Base-by-base conservation (phyloP, 2,329 filamentous ascomycete species). In the Alternaria alternata region DNA sequence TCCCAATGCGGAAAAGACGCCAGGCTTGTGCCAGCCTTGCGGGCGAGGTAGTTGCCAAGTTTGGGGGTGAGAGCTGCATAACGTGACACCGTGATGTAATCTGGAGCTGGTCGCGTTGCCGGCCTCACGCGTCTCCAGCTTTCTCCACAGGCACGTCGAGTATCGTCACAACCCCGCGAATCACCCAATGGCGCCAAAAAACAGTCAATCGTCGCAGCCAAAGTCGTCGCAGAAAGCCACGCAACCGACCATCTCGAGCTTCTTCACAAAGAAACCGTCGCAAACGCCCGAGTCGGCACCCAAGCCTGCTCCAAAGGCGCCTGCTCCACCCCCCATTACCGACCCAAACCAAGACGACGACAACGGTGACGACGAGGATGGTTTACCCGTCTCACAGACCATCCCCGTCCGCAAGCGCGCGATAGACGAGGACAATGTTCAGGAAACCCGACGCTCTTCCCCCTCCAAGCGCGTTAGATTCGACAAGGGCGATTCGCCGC, bases 201-300 rank as follows among this genome's bases (percentile, higher is more conserved):
- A 67, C 54, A 76, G 70, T 54, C 71, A 77, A 30, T 69, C 74
- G 26, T 68, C 72, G 24, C 62, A 68, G 46, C 63, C 65, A 30
- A 67, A 65, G 39, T 74, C 75, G 9, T 76, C 78, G 9, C 79
- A 82, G 43, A 74, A 70, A 55, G 91, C 90, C 78, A 91, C 90
- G 70, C 92, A 97, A 74, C 87, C 90, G 67, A 92, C 92, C 1
- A 89, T 97, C 62, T 95, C 92, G 3, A 94, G 89, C 74, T 96
- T 96, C 80, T 96, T 96, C 76, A 86, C 88, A 1, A 74, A 75
- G 2, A 81, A 79, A 61, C 62, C 76, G 5, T 67, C 77, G 60
- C 74, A 75, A 72, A 69, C 76, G 66, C 76, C 74, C 62, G 75
- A 69, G 65, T 62, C 58, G 53, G 43, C 42, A 4, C 56, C 61